Base-by-base conservation (phyloP, 148 eudicot species). In the Rhododendron griersonianum region DNA sequence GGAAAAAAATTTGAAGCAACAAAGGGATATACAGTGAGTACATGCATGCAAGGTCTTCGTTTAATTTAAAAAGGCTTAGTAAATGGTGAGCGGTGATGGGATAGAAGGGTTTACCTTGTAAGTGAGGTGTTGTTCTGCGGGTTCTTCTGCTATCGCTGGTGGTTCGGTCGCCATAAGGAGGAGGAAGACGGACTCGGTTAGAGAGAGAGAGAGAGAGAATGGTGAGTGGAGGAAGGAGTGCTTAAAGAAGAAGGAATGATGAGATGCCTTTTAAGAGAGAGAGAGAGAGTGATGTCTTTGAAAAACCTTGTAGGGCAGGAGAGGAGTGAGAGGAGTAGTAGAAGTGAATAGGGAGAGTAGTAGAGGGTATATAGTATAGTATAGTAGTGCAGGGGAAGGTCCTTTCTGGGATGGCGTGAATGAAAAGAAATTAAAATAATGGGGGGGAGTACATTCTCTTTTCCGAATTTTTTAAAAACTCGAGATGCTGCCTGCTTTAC, bases 161-260 rank as follows among this genome's bases (percentile, higher is more conserved):
- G 55, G 25, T n/a, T 47, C 83, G 59, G 85, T 87, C 44, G 92
- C 92, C 94, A 92, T 92, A 74, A 48, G 53, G 21, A 21, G 19
- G 19, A 67, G 75, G 50, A 5, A 6, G 25, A 50, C 53, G 53
- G 7, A 44, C 50, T 21, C 28, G 44, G 3, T 5, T 11, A 0
- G 69, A 53, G 45, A 81, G 81, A 83, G 81, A 48, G 51, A 28
- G 57, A 82, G 61, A 13, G 48, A 48, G 14, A 74, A 7, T 74
- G 45, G 45, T 7, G 78, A 74, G 45, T 33, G 45, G 45, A 37
- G 39, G 37, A 14, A 71, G 23, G 35, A 35, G 1, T 15, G 44
- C 2, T 41, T 33, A 35, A 18, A 37, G 45, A 18, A 74, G 45
- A 35, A 37, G 45, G 78, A 74, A 71, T 37, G 10, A 73, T 73